These are phyloP conservation scores for Blastocystis sp. DNA, from an alignment of 352 stramenopile species.

Conservation along the genomic window DNA sequence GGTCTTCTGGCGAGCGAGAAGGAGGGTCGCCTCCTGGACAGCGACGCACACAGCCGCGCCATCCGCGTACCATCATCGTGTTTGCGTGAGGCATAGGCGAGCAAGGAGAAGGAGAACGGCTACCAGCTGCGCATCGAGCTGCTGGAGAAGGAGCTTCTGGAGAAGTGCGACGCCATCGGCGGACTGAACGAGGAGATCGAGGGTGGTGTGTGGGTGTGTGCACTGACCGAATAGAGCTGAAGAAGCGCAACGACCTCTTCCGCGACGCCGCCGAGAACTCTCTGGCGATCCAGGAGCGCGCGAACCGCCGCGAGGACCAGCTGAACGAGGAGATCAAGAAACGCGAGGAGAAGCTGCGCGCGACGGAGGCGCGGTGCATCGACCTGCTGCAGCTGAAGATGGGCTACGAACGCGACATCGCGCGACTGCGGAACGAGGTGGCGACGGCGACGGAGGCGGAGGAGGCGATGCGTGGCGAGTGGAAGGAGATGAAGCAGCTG, in stretches of 20 bases:
- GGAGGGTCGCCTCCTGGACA: slow-evolving; percentile 37
- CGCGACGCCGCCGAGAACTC: slow-evolving; percentile 29
- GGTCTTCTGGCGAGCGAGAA: slow-evolving; percentile 21
- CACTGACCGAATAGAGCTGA: not conserved
- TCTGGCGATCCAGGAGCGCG: slow-evolving; percentile 5
- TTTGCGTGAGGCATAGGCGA: not conserved
- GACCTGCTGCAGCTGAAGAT: slow-evolving; percentile 54
- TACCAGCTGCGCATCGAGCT: slow-evolving; percentile 52
- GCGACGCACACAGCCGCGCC: not conserved
- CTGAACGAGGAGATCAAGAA: not conserved
- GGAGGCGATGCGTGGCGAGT: not conserved
- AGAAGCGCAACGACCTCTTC: not conserved
- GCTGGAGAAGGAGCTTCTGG: slow-evolving; percentile 12
- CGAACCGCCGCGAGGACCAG: not conserved
- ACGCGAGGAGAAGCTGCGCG: not conserved
- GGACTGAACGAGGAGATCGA: not conserved
- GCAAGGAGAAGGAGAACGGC: slow-evolving; percentile 28
- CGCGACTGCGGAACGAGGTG: slow-evolving; percentile 18
- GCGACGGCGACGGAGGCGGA: not conserved
- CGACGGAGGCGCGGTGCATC: not conserved
- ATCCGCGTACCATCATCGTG: not conserved
- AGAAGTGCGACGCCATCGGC: slow-evolving; percentile 24
- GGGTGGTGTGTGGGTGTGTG: not conserved
- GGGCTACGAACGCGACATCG: slow-evolving; percentile 6
- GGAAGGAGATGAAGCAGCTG: not conserved